Base-by-base conservation (phyloP, 768 basidiomycete species). In the Lyophyllum semitale region DNA sequence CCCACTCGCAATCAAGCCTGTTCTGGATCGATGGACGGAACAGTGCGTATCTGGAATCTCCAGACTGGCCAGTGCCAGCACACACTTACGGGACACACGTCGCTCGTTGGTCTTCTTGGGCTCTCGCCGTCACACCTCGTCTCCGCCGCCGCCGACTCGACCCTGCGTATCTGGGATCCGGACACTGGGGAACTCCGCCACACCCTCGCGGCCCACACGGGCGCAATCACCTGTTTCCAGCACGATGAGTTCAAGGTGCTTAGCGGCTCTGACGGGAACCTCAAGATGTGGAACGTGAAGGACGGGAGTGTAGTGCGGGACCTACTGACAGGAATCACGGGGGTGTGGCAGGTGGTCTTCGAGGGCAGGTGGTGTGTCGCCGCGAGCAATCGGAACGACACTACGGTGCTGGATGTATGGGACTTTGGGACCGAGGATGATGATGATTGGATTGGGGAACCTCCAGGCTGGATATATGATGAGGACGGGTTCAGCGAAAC, bases 221-320 rank as follows among this genome's bases (percentile, higher is more conserved):
- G 95, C 20, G 95, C 96, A n/a, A 98, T 99, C 62, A 98, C 97
- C 17, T 99, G 96, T 74, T 98, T 98, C 80, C 94, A 96, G 71
- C 95, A 97, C 62, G 96, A 98, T 69, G 95, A 98, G 68, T 93
- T 92, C 78, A 98, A 97, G 68, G 93, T 98, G 42, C 81, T 99
- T 26, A 93, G 90, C 64, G 96, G 96, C 12, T 92, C 90, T 13
- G 97, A 98, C 62, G 97, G 97, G 15, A 93, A 91, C 55, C 79
- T 99, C 63, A 98, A 98, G 79, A 91, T 98, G 87, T 99, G 97
- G 97, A 91, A 98, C 68, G 81, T 96, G 57, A 76, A 87, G 33
- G 91, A 95, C 52, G 97, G 96, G 20, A 80, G 82, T 0, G 87
- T 92, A 35, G 87, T 93, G 12, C 81, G 93, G 30, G 97, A 98